Percentiles rank a stretch among this genome's conserved stretches.
phyloP scores from a whole-genome alignment of 177 flowering plant species.

The Tripterygium wilfordii region DNA sequence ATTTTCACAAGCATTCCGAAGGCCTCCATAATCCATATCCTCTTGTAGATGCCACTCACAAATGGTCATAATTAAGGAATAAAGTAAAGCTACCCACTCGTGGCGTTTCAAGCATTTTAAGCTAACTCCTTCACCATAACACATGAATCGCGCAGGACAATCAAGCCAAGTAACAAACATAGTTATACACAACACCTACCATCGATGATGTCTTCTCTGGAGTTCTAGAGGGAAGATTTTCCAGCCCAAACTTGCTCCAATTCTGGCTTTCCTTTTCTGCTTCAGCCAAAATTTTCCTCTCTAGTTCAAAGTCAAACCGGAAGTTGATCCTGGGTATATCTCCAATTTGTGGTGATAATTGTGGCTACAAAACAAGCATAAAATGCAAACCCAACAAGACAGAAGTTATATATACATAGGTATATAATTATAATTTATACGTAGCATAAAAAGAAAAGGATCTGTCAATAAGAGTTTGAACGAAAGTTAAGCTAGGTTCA shows the following conservation, averaged over 20 bases:
- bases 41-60: too few relatives aligned
- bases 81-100: too few relatives aligned
- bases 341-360: conserved; percentile 50
- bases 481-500: too few relatives aligned
- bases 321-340: conserved; percentile 83
- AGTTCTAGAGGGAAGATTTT: conserved; percentile 51
- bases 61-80: too few relatives aligned
- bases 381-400: not conserved
- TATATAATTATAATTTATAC: not conserved
- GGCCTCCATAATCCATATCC: too few relatives aligned
- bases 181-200: conserved; percentile 17
- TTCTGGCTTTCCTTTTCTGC: conserved; percentile 71
- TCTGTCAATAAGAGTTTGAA: too few relatives aligned
- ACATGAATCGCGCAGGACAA: too few relatives aligned
- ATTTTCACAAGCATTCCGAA: too few relatives aligned
- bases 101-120: too few relatives aligned
- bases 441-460: not conserved
- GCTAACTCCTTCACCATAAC: too few relatives aligned
- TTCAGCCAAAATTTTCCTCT: conserved; percentile 68
- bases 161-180: too few relatives aligned
- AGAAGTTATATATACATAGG: not conserved
- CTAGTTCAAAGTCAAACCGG: conserved; percentile 83
- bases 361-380: conserved; percentile 53
- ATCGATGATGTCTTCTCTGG: conserved; percentile 36
- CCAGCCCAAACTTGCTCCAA: conserved; percentile 66